These are phyloP conservation scores for Zizania latifolia DNA, from an alignment of 176 grass and related monocot genomes.

Conservation along the genomic window DNA sequence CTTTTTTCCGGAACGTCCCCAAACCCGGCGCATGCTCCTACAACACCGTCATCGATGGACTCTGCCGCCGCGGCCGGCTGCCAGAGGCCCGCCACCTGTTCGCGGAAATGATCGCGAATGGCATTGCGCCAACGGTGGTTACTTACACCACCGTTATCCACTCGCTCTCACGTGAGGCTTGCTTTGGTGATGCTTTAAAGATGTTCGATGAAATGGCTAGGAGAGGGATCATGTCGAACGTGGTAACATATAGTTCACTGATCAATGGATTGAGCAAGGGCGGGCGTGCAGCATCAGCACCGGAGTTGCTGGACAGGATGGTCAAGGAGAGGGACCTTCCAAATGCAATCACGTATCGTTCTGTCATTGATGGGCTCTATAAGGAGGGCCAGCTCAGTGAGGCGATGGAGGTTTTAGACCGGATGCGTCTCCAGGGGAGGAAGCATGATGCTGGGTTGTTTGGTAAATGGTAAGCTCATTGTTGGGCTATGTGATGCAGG, in stretches of 20 bases:
- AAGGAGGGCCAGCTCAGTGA: constrained; percentile 51
- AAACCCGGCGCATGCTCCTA: constrained; percentile 71
- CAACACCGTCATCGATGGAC: constrained; percentile 69
- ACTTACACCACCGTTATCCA: constrained; percentile 76
- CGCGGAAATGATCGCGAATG: constrained; percentile 49
- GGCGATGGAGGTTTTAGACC: constrained; percentile 70
- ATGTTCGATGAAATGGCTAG: constrained; percentile 77
- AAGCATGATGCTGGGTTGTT: constrained; percentile 81
- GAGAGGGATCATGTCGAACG: constrained; percentile 56
- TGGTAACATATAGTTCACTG: constrained; percentile 80
- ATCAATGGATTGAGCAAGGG: constrained; percentile 84
- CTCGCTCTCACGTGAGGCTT: constrained; percentile 49
- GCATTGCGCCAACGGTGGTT: constrained; percentile 59
- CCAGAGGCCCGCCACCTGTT: constrained; percentile 52
- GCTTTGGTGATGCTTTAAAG: constrained; percentile 53
- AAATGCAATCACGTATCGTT: constrained; percentile 73
- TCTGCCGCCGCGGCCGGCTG: constrained; percentile 53
- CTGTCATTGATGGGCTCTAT: constrained; percentile 67
- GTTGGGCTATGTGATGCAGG: constrained; percentile 50
- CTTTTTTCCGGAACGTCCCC: constrained; percentile 40
- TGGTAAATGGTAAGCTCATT: constrained; percentile 77
- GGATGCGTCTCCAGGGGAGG: constrained; percentile 79
- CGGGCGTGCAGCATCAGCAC: constrained; percentile 40
- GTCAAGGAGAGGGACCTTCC: constrained; percentile 51
- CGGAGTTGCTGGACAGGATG: constrained; percentile 76